Conservation (phyloP, 495 filamentous ascomycete species). For the Bacidia rubella region DNA sequence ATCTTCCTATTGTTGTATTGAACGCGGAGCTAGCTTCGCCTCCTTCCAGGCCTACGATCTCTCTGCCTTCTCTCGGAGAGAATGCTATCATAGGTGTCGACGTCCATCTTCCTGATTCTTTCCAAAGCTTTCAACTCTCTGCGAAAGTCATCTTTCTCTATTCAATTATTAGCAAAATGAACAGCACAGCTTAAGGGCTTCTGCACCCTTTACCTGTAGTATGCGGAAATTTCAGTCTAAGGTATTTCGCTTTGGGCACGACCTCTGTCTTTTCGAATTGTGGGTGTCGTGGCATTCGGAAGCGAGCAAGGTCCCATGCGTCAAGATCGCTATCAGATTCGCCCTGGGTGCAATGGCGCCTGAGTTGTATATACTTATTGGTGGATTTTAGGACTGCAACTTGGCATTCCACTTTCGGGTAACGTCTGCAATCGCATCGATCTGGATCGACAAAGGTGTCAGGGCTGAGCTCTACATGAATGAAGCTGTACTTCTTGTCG, state of each 20-base stretch:
- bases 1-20: too few species aligned
- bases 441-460: slow-evolving; percentile 11
- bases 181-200: background rate
- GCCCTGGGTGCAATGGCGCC: slow-evolving; percentile 1
- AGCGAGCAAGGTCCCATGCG: slow-evolving; percentile 16
- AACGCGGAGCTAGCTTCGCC: background rate
- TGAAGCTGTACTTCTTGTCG: slow-evolving; percentile 11
- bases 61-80: slow-evolving; percentile 6
- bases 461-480: slow-evolving; percentile 10
- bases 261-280: slow-evolving; percentile 10
- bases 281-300: slow-evolving; percentile 12
- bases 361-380: slow-evolving; percentile 6
- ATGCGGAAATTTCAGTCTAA: slow-evolving; percentile 11
- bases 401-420: slow-evolving; percentile 1
- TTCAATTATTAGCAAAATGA: background rate
- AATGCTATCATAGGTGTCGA: slow-evolving; percentile 3
- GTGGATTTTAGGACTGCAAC: slow-evolving; percentile 11
- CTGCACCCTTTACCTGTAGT: slow-evolving; percentile 4
- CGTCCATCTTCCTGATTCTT: slow-evolving; percentile 8
- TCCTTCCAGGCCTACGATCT: slow-evolving; percentile 2
- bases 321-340: slow-evolving; percentile 6
- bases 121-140: slow-evolving; percentile 8
- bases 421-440: slow-evolving; percentile 12
- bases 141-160: slow-evolving; percentile 14
- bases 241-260: slow-evolving; percentile 9